Conservation (phyloP, 163 green algal species). For the Volvox carteri region DNA sequence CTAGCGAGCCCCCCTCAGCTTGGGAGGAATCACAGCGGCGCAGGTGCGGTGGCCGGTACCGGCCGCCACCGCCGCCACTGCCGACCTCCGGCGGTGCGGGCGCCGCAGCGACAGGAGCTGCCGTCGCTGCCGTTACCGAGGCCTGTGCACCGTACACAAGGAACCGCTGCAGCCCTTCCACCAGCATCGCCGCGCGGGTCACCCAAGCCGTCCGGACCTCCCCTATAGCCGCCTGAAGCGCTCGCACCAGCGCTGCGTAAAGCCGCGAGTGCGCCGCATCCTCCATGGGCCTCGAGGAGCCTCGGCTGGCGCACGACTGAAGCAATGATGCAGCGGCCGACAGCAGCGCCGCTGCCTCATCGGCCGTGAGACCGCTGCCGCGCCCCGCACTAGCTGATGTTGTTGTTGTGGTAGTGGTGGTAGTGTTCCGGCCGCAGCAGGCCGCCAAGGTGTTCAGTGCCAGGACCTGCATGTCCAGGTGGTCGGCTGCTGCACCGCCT, state of each 20-base stretch:
- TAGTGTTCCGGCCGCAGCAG: constrained; percentile 8
- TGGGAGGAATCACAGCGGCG: constrained; percentile 3
- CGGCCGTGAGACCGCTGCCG: neutral
- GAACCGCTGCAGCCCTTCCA: constrained; percentile 63
- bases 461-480: constrained; percentile 43
- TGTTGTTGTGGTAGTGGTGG: neutral
- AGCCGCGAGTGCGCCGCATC: constrained; percentile 54
- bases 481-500: neutral
- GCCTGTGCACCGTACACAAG: constrained; percentile 61
- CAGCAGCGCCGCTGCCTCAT: constrained; percentile 9
- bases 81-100: neutral
- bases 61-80: neutral
- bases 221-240: constrained; percentile 39
- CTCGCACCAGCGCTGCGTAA: constrained; percentile 57
- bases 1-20: neutral
- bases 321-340: constrained; percentile 6
- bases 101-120: constrained; percentile 1
- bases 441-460: constrained; percentile 42
- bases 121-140: constrained; percentile 11
- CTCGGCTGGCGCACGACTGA: neutral
- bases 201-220: constrained; percentile 57
- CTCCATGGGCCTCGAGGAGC: constrained; percentile 51
- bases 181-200: constrained; percentile 35
- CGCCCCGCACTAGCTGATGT: no score
- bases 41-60: constrained; percentile 55